These are phyloP conservation scores for Tuber calosporum DNA, from an alignment of 495 filamentous ascomycete genomes.

Conservation along the genomic window DNA sequence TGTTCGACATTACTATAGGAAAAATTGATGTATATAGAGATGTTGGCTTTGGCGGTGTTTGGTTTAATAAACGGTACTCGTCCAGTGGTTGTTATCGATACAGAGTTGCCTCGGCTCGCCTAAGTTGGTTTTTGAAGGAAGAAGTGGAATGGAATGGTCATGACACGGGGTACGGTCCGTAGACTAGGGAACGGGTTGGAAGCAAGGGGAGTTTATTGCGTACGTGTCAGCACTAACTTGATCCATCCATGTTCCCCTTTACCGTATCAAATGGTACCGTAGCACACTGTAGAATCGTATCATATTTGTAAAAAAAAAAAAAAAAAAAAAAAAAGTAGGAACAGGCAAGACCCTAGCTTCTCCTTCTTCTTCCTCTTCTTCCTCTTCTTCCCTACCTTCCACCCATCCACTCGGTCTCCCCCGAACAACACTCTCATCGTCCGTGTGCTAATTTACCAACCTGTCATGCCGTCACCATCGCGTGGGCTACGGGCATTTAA, in stretches of 20 bases:
- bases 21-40: not conserved
- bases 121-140: not conserved
- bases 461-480: no score
- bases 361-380: no score
- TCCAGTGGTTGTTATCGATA: not conserved
- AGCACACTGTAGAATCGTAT: not conserved
- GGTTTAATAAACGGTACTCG: not conserved
- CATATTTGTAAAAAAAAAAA: no score
- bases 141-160: not conserved
- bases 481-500: no score
- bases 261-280: no score
- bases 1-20: not conserved
- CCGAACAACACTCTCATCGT: no score
- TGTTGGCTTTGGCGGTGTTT: not conserved
- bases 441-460: no score
- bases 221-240: slow-evolving; percentile 1
- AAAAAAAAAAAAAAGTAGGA: not conserved
- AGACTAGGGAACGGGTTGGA: not conserved
- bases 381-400: no score
- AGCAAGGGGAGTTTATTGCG: not conserved
- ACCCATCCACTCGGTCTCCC: no score
- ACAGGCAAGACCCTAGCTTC: no score
- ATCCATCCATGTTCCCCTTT: not conserved
- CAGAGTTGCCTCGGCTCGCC: not conserved
- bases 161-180: slow-evolving; percentile 3